phyloP scores from a whole-genome alignment of 1,284 basidiomycete genomes.

The Sanguinoderma infundibulare region DNA sequence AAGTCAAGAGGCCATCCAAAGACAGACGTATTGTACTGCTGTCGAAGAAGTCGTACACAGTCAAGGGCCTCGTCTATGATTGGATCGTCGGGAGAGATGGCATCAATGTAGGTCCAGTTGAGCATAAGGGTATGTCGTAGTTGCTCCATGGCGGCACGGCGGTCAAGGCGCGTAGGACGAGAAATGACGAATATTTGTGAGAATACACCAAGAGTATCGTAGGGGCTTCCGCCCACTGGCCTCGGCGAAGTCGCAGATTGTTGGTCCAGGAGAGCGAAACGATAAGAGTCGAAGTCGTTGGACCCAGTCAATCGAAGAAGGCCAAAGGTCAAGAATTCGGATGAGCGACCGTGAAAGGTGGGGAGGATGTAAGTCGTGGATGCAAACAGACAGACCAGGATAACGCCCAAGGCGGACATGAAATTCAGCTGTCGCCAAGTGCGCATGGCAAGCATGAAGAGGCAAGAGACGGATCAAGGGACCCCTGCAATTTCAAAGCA shows the following conservation, averaged over 20 bases:
- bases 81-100: constrained; percentile 42
- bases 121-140: constrained; percentile 49
- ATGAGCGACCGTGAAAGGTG: neutral
- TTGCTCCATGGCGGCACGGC: constrained; percentile 58
- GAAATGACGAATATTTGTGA: constrained; percentile 62
- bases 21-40: constrained; percentile 6
- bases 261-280: neutral
- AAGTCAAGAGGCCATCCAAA: constrained; percentile 46
- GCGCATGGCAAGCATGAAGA: neutral
- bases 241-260: neutral
- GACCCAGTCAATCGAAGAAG: neutral
- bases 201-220: constrained; percentile 28
- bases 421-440: neutral
- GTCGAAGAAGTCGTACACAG: constrained; percentile 44
- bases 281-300: neutral
- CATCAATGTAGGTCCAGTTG: constrained; percentile 59
- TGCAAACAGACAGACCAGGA: neutral
- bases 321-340: neutral
- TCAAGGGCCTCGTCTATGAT: constrained; percentile 45
- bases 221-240: neutral
- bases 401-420: neutral
- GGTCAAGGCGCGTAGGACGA: constrained; percentile 53
- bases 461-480: neutral
- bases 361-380: neutral
- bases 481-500: neutral